Evolutionary conservation across 2,329 filamentous ascomycete genomes (phyloP), one percentile per base, ranked within the genome.

Genomic region (Diplodia seriata): DNA sequence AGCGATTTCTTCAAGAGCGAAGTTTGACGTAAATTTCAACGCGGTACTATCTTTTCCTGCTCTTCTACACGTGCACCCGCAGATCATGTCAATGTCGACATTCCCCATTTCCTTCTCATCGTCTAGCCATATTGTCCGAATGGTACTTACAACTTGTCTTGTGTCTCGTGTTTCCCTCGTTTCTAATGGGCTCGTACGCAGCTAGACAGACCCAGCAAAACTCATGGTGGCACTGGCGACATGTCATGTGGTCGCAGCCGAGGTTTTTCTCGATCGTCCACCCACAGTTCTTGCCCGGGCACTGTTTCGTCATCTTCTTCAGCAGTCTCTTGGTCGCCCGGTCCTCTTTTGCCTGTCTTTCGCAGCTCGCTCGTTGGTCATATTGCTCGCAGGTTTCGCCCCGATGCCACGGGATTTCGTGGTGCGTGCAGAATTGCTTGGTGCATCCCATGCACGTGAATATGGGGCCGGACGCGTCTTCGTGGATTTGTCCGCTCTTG

Each of bases 401-500:
- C 11, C 68, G 71, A 64, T 82, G 81, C 81, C 80, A 82, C 6
- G 67, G 47, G 0, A 72, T 67, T 31, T 74, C 72, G 68, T 81
- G 79, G 8, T 69, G 69, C 1, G 79, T 67, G 67, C 81, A 83
- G 59, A 80, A 75, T 36, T 72, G 72, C 63, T 73, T 76, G 49
- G 73, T 71, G 72, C 81, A 82, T 2, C 64, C 53, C 3, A 70
- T 70, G 68, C 81, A 82, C 5, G 73, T 68, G 73, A 82, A 81
- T 20, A 81, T 82, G 0, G 83, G 80, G 3, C 80, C 76, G 1
- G 72, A 72, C 1, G 71, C 67, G 18, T 81, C 81, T 3, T 79
- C 76, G 56, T 87, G 85, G 2, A 86, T 77, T 70, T 88, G 85
- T 0, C 86, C 86, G 0, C 79, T 82, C 9, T 77, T 80, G 71